Evolutionary conservation across 1,284 basidiomycete genomes (phyloP).

Genomic region (Cutaneotrichosporon sp.): DNA sequence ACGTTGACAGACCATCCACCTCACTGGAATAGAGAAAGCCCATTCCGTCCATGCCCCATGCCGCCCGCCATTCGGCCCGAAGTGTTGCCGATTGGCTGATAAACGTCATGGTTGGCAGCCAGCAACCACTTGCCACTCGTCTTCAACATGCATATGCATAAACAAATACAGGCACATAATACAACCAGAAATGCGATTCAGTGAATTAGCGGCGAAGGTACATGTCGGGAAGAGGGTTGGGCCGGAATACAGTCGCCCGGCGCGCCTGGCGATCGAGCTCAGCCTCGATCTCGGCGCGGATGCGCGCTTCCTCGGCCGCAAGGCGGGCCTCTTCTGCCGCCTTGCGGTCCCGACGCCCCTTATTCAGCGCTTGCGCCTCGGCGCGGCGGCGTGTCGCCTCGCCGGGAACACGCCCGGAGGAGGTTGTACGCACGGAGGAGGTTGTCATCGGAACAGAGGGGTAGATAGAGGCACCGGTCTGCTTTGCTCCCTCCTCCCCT

Average conservation of each 20-base stretch:
- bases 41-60: too few species aligned
- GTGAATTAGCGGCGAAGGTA: slow-evolving; percentile 16
- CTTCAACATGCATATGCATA: not conserved
- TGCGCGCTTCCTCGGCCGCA: slow-evolving; percentile 22
- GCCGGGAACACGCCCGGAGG: slow-evolving; percentile 25
- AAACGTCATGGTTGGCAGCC: not conserved
- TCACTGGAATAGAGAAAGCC: not conserved
- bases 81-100: slow-evolving; percentile 7
- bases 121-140: not conserved
- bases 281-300: slow-evolving; percentile 32
- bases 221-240: slow-evolving; percentile 41
- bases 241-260: slow-evolving; percentile 37
- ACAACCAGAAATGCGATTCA: not conserved
- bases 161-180: not conserved
- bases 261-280: slow-evolving; percentile 29
- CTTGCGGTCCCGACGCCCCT: slow-evolving; percentile 20
- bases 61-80: not conserved
- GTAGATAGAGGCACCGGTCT: not conserved
- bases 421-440: not conserved
- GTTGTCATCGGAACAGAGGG: not conserved
- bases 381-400: slow-evolving; percentile 34
- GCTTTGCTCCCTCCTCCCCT: not conserved
- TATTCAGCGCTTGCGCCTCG: slow-evolving; percentile 28
- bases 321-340: slow-evolving; percentile 21
- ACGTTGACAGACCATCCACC: not conserved